These are phyloP conservation scores for Ramaria sp. DNA, from an alignment of 768 basidiomycete species.

Conservation along the genomic window DNA sequence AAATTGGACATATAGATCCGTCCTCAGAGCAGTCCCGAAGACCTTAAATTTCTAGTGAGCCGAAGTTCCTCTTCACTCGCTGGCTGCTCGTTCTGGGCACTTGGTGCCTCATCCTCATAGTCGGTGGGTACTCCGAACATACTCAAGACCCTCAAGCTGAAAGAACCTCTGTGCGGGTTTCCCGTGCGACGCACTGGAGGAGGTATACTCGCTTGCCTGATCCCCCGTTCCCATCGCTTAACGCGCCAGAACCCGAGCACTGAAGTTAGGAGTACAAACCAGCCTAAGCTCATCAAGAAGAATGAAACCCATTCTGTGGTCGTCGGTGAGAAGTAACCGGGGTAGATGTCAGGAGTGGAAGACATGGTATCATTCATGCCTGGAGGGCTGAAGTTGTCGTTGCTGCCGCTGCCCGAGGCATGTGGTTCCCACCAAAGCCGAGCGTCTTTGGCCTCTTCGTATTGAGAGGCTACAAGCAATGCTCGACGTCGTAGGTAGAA, in stretches of 20 bases:
- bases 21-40: conserved; percentile 41
- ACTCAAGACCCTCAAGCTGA: conserved; percentile 37
- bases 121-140: conserved; percentile 36
- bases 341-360: neutral
- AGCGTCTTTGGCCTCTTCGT: conserved; percentile 14
- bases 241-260: conserved; percentile 74
- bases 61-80: conserved; percentile 32
- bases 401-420: neutral
- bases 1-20: neutral
- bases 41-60: conserved; percentile 36
- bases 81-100: conserved; percentile 16
- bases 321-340: conserved; percentile 13
- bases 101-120: conserved; percentile 17
- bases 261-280: conserved; percentile 86
- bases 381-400: too few species aligned
- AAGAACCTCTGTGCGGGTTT: too few species aligned
- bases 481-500: conserved; percentile 49
- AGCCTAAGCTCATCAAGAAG: conserved; percentile 85
- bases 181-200: too few species aligned
- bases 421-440: conserved; percentile 4
- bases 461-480: conserved; percentile 29
- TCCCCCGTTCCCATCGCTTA: conserved; percentile 72
- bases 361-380: too few species aligned
- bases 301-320: conserved; percentile 87
- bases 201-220: conserved; percentile 34